phyloP scores from a whole-genome alignment of 2,329 filamentous ascomycete genomes.

The Fusarium chlamydosporum region DNA sequence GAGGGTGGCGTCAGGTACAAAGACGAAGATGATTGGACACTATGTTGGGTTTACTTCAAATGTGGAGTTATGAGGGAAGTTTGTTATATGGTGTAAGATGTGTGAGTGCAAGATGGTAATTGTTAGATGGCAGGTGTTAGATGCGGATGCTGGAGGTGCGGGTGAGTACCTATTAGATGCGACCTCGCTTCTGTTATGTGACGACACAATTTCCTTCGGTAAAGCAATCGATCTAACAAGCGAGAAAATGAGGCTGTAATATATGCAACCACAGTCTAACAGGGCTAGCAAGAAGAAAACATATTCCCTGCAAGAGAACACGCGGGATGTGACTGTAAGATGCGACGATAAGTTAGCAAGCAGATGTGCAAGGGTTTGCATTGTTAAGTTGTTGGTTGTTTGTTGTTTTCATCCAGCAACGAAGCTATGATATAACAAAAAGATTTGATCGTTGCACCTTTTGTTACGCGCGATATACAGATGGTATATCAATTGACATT shows the following conservation, averaged over 20 bases:
- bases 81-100: not conserved
- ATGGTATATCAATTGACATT: no score
- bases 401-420: not conserved
- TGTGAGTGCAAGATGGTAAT: not conserved
- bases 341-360: not conserved
- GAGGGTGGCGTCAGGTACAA: not conserved
- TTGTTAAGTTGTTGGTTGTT: not conserved
- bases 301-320: not conserved
- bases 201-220: not conserved
- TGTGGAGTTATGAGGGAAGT: not conserved
- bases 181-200: no score
- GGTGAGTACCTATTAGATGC: not conserved
- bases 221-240: not conserved
- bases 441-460: no score
- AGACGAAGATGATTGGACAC: not conserved
- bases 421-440: no score
- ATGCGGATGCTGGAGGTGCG: not conserved
- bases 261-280: not conserved
- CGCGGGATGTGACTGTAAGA: not conserved
- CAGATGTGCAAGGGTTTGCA: not conserved
- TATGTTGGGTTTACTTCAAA: not conserved
- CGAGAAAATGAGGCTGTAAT: not conserved
- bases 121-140: no score
- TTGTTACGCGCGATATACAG: no score
- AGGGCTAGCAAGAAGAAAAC: not conserved